Conservation (phyloP, 2,329 filamentous ascomycete genomes). For the Phialophora tarda region DNA sequence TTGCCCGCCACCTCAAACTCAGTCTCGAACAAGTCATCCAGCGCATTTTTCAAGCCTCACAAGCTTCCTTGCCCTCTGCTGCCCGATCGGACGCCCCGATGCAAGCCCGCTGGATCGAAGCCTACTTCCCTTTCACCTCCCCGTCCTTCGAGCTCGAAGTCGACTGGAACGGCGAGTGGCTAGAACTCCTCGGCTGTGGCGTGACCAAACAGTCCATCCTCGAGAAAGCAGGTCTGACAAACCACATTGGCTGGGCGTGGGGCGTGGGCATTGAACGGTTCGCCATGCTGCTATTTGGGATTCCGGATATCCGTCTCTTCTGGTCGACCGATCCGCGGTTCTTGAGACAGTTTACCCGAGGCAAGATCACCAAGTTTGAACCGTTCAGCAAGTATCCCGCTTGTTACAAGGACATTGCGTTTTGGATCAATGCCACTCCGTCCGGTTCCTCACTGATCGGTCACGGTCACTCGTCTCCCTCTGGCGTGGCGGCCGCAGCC, state of each 20-base stretch:
- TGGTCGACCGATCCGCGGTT: slow-evolving; percentile 89
- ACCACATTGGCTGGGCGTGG: slow-evolving; percentile 90
- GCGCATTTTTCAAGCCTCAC: slow-evolving; percentile 82
- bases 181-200: slow-evolving; percentile 93
- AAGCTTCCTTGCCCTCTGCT: slow-evolving; percentile 52
- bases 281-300: slow-evolving; percentile 95
- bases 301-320: slow-evolving; percentile 95
- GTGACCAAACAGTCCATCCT: slow-evolving; percentile 84
- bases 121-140: slow-evolving; percentile 96
- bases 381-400: slow-evolving; percentile 91
- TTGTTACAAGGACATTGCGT: slow-evolving; percentile 90
- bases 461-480: slow-evolving; percentile 42
- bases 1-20: slow-evolving; percentile 83
- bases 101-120: slow-evolving; percentile 90
- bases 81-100: slow-evolving; percentile 68
- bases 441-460: slow-evolving; percentile 45
- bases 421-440: slow-evolving; percentile 71
- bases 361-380: slow-evolving; percentile 68
- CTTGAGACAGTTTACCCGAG: slow-evolving; percentile 74
- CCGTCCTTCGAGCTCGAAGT: slow-evolving; percentile 97
- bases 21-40: slow-evolving; percentile 89
- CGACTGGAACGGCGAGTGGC: slow-evolving; percentile 91
- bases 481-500: slow-evolving; percentile 43
- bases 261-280: slow-evolving; percentile 92
- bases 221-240: slow-evolving; percentile 74